These are phyloP conservation scores for Plasmodium gallinaceum DNA, from an alignment of 169 alveolate species.

Conservation along the genomic window DNA sequence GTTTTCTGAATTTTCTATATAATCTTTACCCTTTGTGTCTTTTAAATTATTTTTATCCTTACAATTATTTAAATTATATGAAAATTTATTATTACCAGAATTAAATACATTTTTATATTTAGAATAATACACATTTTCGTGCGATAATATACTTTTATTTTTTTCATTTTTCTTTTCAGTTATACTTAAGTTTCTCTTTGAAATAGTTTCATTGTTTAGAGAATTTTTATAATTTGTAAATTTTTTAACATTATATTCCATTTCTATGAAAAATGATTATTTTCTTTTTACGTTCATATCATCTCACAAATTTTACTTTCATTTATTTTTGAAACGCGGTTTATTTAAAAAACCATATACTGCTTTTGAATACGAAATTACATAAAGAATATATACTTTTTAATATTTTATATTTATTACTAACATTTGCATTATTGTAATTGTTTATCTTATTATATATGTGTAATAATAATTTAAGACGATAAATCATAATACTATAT, in stretches of 20 bases:
- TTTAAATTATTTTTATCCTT: background rate
- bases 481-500: too few relatives aligned
- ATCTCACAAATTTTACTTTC: background rate
- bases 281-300: background rate
- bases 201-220: background rate
- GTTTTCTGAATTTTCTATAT: background rate
- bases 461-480: too few relatives aligned
- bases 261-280: background rate
- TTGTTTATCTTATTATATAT: too few relatives aligned
- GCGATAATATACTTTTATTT: background rate
- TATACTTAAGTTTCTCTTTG: background rate
- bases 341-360: too few relatives aligned
- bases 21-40: background rate
- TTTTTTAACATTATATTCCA: background rate
- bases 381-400: background rate
- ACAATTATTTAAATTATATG: too few relatives aligned
- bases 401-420: background rate
- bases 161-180: conserved; percentile 18
- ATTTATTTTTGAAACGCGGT: too few relatives aligned
- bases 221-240: conserved; percentile 21
- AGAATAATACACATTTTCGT: background rate
- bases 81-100: too few relatives aligned
- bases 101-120: background rate
- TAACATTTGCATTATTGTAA: too few relatives aligned
- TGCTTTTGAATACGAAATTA: too few relatives aligned